These are phyloP conservation scores for Marvania coccoides DNA, from an alignment of 139 green algal species.

Conservation along the genomic window DNA sequence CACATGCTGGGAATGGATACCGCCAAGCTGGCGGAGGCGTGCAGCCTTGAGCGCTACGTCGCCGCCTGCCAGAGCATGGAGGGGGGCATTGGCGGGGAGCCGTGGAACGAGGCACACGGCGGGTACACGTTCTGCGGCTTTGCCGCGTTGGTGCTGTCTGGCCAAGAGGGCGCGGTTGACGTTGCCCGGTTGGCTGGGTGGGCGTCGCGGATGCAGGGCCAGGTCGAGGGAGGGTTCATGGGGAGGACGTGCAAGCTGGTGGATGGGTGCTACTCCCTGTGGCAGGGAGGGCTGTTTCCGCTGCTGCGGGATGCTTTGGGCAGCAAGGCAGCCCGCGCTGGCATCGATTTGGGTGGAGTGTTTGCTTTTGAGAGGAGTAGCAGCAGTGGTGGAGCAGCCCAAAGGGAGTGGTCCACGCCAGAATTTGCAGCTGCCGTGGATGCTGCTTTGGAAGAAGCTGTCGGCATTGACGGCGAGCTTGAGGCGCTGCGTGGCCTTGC, in stretches of 20 bases:
- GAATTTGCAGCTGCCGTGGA: background rate
- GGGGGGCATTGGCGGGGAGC: constrained; percentile 91
- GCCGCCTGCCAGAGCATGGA: constrained; percentile 76
- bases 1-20: constrained; percentile 70
- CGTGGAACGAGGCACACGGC: constrained; percentile 93
- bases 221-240: constrained; percentile 89
- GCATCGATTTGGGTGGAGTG: background rate
- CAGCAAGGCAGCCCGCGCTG: background rate
- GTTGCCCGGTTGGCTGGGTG: constrained; percentile 63
- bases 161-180: constrained; percentile 45
- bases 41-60: constrained; percentile 58
- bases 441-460: background rate
- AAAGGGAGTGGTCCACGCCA: background rate
- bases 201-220: constrained; percentile 60
- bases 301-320: constrained; percentile 44
- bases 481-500: background rate
- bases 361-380: too few relatives aligned
- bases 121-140: constrained; percentile 97
- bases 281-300: constrained; percentile 82
- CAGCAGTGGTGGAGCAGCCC: background rate
- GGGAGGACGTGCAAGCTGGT: constrained; percentile 98
- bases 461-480: background rate
- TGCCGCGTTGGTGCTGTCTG: constrained; percentile 64
- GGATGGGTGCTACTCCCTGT: constrained; percentile 96
- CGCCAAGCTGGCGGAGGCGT: constrained; percentile 31